Conservation (phyloP, 371 early-diverging fungal species). For the Funneliformis caledonium region DNA sequence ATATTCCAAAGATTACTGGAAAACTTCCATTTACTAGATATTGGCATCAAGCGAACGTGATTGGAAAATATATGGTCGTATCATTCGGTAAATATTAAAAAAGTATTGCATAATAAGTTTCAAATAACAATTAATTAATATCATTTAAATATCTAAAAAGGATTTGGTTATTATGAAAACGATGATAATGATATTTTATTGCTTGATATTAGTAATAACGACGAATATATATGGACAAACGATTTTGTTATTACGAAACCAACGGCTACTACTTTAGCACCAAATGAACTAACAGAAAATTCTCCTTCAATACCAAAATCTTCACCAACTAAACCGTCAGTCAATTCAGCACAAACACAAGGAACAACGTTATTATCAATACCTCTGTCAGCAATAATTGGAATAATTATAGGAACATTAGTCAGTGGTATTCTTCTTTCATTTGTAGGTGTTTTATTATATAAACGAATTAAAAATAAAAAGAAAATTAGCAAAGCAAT, state of each 20-base stretch:
- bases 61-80: not conserved
- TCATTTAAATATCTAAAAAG: not conserved
- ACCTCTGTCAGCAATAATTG: too few species aligned
- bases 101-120: not conserved
- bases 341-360: not conserved
- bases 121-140: not conserved
- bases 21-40: not conserved
- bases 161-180: not conserved
- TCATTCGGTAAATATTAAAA: not conserved
- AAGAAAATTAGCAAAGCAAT: too few species aligned
- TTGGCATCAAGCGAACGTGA: not conserved
- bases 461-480: too few species aligned
- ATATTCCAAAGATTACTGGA: conserved; percentile 2
- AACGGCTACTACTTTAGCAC: too few species aligned
- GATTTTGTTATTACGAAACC: not conserved
- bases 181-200: not conserved
- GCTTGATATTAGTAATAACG: not conserved
- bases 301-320: not conserved
- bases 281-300: too few species aligned
- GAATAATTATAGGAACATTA: too few species aligned
- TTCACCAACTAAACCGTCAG: too few species aligned
- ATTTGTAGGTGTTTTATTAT: too few species aligned
- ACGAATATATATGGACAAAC: not conserved
- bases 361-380: too few species aligned
- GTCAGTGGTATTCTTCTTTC: too few species aligned